These are phyloP conservation scores for Thelephora ganbajun DNA, from an alignment of 768 basidiomycete genomes.

Conservation along the genomic window DNA sequence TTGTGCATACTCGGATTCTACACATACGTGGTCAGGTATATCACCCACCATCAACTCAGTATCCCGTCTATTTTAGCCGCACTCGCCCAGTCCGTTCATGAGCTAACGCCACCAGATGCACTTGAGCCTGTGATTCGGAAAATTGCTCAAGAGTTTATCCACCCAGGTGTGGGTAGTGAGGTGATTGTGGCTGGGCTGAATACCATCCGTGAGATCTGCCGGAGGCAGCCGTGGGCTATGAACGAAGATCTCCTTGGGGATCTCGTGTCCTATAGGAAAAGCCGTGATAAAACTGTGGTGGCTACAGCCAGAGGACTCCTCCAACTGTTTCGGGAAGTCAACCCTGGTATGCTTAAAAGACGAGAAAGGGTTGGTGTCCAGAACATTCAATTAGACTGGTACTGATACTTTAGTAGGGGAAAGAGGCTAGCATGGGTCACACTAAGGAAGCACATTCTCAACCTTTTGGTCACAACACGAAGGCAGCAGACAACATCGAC, in stretches of 20 bases:
- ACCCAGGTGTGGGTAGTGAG: conserved; percentile 91
- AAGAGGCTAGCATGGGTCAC: conserved; percentile 74
- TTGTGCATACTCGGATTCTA: conserved; percentile 91
- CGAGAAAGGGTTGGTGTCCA: conserved; percentile 56
- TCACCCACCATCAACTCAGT: conserved; percentile 82
- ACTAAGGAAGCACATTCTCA: conserved; percentile 49
- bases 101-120: conserved; percentile 87
- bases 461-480: conserved; percentile 69
- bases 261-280: conserved; percentile 89
- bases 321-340: conserved; percentile 89
- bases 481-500: conserved; percentile 75
- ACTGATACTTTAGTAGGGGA: conserved; percentile 41
- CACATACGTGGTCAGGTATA: conserved; percentile 89
- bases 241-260: conserved; percentile 89
- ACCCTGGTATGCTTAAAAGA: conserved; percentile 82
- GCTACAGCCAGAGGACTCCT: conserved; percentile 81
- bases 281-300: conserved; percentile 84
- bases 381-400: background rate
- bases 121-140: conserved; percentile 83
- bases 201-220: conserved; percentile 86
- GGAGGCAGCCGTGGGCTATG: conserved; percentile 93
- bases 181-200: conserved; percentile 97
- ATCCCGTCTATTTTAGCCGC: conserved; percentile 89
- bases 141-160: conserved; percentile 90
- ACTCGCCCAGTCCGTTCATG: conserved; percentile 90